Evolutionary conservation across 176 grass and related monocot genomes (phyloP).

Genomic region (Otatea glauca): DNA sequence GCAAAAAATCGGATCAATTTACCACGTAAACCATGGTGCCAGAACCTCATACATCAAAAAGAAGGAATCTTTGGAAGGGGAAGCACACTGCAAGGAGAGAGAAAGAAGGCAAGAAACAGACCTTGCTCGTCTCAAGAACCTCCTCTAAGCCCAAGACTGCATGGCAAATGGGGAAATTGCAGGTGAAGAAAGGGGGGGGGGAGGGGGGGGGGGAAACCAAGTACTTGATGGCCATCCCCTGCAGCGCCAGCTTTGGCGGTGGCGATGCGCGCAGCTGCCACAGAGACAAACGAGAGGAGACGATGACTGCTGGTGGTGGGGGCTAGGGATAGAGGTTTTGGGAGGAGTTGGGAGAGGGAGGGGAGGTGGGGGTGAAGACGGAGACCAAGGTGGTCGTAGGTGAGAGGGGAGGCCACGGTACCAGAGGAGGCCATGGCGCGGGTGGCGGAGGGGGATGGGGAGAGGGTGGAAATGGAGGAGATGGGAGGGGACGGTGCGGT

Average conservation of each 20-base stretch:
- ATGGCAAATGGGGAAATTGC: too few relatives aligned
- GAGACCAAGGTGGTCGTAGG: conserved; percentile 46
- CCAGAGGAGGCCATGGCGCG: conserved; percentile 32
- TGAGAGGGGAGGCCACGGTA: conserved; percentile 50
- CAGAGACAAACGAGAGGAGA: not conserved
- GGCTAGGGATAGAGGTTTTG: not conserved
- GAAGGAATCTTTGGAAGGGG: too few relatives aligned
- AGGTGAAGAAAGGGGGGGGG: too few relatives aligned
- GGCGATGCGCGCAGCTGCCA: not conserved
- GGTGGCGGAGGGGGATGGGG: not conserved
- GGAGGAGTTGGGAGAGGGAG: conserved; percentile 33
- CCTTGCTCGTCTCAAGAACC: too few relatives aligned
- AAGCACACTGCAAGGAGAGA: too few relatives aligned
- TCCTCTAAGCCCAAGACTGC: too few relatives aligned
- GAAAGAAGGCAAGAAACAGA: too few relatives aligned
- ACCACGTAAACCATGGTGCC: too few relatives aligned
- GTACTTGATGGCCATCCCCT: conserved; percentile 66
- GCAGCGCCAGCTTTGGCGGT: conserved; percentile 41
- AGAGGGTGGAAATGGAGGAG: not conserved
- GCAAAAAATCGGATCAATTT: too few relatives aligned
- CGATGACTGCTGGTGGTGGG: not conserved
- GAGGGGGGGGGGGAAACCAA: too few relatives aligned
- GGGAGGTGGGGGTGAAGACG: conserved; percentile 45
- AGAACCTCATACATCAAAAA: too few relatives aligned
- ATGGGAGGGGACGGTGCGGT: not conserved